phyloP scores from a whole-genome alignment of 75 land plant genomes.

The Pinus albicaulis region DNA sequence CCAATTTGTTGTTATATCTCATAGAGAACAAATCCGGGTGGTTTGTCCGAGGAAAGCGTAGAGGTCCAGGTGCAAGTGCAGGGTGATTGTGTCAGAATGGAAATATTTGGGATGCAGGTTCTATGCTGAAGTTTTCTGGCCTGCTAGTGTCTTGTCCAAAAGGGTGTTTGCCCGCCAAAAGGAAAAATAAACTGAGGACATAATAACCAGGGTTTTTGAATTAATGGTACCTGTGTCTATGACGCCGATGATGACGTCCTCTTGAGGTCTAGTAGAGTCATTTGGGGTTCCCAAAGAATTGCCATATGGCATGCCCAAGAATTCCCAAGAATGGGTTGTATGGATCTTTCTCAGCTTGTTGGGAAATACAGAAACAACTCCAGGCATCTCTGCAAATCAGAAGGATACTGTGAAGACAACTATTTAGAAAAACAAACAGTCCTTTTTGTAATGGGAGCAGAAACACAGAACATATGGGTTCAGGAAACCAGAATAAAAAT shows the following conservation, averaged over 20 bases:
- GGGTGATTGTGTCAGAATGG: too few relatives aligned
- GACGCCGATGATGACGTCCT: conserved; percentile 72
- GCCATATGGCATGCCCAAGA: conserved; percentile 60
- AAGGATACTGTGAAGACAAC: neutral
- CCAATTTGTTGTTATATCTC: too few relatives aligned
- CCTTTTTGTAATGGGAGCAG: neutral
- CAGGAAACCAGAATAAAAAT: neutral
- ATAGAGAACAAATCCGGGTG: too few relatives aligned
- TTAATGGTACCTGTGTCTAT: conserved; percentile 67
- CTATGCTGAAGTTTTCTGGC: too few relatives aligned
- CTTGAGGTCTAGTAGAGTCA: conserved; percentile 50
- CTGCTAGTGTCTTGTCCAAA: too few relatives aligned
- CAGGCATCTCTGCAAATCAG: conserved; percentile 65
- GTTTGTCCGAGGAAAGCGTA: too few relatives aligned
- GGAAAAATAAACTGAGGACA: too few relatives aligned
- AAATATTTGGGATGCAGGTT: too few relatives aligned
- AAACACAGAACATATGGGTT: neutral
- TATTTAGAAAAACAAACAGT: neutral
- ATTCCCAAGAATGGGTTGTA: conserved; percentile 94
- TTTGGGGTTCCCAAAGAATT: conserved; percentile 60
- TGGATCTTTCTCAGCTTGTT: conserved; percentile 60
- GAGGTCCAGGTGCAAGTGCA: too few relatives aligned
- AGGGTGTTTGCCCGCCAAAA: too few relatives aligned
- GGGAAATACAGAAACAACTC: conserved; percentile 83
- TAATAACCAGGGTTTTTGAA: too few relatives aligned